Conservation (phyloP, 257 asterid genomes). For the Ballota nigra region DNA sequence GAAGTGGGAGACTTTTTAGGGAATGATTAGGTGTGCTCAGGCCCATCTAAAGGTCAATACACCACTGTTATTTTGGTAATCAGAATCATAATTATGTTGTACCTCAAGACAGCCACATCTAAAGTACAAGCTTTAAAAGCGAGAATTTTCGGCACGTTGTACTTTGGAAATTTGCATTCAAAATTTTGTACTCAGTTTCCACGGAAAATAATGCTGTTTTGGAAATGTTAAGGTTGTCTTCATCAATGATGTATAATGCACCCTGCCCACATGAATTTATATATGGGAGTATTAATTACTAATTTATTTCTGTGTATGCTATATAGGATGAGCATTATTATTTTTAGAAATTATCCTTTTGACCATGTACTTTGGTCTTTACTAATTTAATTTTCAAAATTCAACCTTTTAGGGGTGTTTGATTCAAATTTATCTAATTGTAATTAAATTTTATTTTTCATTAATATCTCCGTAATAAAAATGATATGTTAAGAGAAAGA, state of each 20-base stretch:
- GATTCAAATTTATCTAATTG: too few relatives aligned
- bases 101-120: neutral
- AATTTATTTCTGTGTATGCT: neutral
- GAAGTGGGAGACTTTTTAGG: conserved; percentile 35
- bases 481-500: too few relatives aligned
- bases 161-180: neutral
- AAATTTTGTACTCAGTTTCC: neutral
- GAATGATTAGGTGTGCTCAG: conserved; percentile 22
- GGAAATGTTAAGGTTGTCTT: conserved; percentile 42
- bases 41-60: conserved; percentile 21
- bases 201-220: conserved; percentile 21
- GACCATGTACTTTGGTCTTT: too few relatives aligned
- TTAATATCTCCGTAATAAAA: too few relatives aligned
- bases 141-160: conserved; percentile 10
- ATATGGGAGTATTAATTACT: neutral
- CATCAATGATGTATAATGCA: conserved; percentile 20
- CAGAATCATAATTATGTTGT: neutral
- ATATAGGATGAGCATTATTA: neutral
- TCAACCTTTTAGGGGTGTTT: too few relatives aligned
- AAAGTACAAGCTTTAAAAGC: conserved; percentile 20
- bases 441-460: too few relatives aligned
- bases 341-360: too few relatives aligned
- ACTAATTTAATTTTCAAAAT: too few relatives aligned
- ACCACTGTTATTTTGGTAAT: neutral
- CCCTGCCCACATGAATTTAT: neutral